Conservation (phyloP, 2,329 filamentous ascomycete species). For the Falciphora oryzae region DNA sequence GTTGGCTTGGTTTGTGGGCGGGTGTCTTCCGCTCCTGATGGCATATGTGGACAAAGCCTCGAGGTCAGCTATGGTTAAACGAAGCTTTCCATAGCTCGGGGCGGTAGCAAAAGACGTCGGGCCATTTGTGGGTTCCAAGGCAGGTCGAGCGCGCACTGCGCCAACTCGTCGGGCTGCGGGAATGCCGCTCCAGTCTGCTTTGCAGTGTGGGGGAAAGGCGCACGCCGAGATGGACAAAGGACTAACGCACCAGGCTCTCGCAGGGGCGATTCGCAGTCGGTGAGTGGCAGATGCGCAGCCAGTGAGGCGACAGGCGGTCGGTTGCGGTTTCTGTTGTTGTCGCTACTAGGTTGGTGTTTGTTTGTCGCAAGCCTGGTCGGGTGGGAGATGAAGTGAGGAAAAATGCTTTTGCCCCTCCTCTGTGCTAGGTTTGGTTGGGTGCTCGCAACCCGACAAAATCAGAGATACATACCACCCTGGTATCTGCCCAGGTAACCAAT, state of each 20-base stretch:
- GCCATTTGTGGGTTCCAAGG: not conserved
- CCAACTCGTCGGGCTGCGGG: not conserved
- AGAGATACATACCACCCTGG: not conserved
- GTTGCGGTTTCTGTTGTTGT: not conserved
- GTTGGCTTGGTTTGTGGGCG: not conserved
- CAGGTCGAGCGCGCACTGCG: not conserved
- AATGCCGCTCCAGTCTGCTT: not conserved
- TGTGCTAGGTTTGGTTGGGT: not conserved
- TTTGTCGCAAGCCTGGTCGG: not conserved
- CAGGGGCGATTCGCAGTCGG: not conserved
- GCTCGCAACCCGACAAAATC: not conserved
- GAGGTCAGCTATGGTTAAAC: not conserved
- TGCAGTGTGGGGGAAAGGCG: not conserved
- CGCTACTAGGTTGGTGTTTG: not conserved
- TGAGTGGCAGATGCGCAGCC: not conserved
- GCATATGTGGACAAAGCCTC: not conserved
- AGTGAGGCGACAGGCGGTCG: not conserved
- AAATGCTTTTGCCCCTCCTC: slow-evolving; percentile 1
- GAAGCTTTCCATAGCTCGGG: not conserved
- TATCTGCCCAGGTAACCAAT: not conserved
- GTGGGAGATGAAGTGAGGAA: not conserved
- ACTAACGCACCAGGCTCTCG: not conserved
- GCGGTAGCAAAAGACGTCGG: not conserved
- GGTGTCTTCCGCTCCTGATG: not conserved
- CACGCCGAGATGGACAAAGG: not conserved